phyloP scores from a whole-genome alignment of 2,329 filamentous ascomycete genomes.

The Aotearoamyces nothofagi region DNA sequence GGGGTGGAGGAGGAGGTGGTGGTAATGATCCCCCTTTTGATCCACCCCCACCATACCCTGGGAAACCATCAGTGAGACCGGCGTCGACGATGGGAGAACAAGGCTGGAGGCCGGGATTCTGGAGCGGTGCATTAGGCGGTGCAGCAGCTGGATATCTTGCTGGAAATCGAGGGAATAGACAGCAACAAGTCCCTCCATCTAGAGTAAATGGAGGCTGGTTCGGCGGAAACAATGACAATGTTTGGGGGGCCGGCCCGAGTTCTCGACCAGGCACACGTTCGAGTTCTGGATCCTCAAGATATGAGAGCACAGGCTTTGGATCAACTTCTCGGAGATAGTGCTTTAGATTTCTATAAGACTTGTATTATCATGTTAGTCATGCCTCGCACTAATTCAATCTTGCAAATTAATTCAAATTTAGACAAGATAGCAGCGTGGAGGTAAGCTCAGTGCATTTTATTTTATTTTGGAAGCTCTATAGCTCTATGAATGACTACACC shows the following conservation, averaged over 20 bases:
- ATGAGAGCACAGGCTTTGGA: slow-evolving; percentile 60
- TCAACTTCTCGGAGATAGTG: slow-evolving; percentile 47
- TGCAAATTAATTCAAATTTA: too few relatives aligned
- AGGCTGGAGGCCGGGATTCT: slow-evolving; percentile 60
- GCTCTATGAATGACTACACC: too few relatives aligned
- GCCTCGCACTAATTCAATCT: too few relatives aligned
- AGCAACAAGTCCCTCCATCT: slow-evolving; percentile 11
- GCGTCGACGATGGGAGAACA: slow-evolving; percentile 16
- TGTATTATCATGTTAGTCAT: too few relatives aligned
- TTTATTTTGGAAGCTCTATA: too few relatives aligned
- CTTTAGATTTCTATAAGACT: too few relatives aligned
- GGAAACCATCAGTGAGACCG: slow-evolving; percentile 10
- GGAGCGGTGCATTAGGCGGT: slow-evolving; percentile 45
- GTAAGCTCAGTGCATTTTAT: too few relatives aligned
- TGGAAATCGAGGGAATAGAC: slow-evolving; percentile 30
- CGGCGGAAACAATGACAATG: slow-evolving; percentile 8
- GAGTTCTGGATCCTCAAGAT: slow-evolving; percentile 28
- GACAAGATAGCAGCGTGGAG: too few relatives aligned
- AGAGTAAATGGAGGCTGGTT: slow-evolving; percentile 9
- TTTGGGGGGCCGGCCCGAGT: slow-evolving; percentile 17
- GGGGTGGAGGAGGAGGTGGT: slow-evolving; percentile 21
- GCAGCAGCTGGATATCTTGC: slow-evolving; percentile 55
- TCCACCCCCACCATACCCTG: slow-evolving; percentile 18
- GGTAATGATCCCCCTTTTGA: slow-evolving; percentile 11
- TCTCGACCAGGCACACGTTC: slow-evolving; percentile 20